A percentile compares a stretch with the other conserved stretches of the same genome.
These are phyloP conservation scores for Boletellus ananas DNA, from an alignment of 768 basidiomycete genomes.

Conservation along the genomic window DNA sequence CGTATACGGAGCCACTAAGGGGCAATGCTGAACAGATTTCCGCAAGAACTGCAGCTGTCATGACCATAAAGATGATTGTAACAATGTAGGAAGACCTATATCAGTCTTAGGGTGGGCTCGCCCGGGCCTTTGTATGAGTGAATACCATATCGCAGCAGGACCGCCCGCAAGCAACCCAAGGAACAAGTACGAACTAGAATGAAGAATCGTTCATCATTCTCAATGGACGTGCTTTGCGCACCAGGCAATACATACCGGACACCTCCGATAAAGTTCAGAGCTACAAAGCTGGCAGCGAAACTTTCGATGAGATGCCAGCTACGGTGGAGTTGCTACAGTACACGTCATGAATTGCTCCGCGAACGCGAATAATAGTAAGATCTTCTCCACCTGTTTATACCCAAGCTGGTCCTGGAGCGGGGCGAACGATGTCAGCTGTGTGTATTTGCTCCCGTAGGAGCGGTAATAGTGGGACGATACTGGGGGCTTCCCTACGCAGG, in stretches of 20 bases:
- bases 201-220: background rate
- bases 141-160: conserved; percentile 78
- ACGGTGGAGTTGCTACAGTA: conserved; percentile 73
- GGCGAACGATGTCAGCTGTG: conserved; percentile 45
- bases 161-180: conserved; percentile 82
- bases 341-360: background rate
- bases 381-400: conserved; percentile 63
- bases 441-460: conserved; percentile 37
- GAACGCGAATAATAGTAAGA: background rate
- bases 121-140: background rate
- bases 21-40: conserved; percentile 90
- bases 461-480: conserved; percentile 50
- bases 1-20: conserved; percentile 87
- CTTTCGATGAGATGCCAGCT: conserved; percentile 80
- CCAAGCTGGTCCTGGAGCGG: conserved; percentile 62
- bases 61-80: conserved; percentile 82
- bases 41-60: conserved; percentile 82
- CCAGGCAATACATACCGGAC: conserved; percentile 51
- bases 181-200: conserved; percentile 66
- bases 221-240: conserved; percentile 4
- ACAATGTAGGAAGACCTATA: conserved; percentile 82
- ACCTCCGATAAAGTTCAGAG: conserved; percentile 87
- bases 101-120: conserved; percentile 10
- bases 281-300: conserved; percentile 84
- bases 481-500: conserved; percentile 97